These are phyloP conservation scores for Arthrinium puccinioides DNA, from an alignment of 2,329 filamentous ascomycete genomes.

Conservation along the genomic window DNA sequence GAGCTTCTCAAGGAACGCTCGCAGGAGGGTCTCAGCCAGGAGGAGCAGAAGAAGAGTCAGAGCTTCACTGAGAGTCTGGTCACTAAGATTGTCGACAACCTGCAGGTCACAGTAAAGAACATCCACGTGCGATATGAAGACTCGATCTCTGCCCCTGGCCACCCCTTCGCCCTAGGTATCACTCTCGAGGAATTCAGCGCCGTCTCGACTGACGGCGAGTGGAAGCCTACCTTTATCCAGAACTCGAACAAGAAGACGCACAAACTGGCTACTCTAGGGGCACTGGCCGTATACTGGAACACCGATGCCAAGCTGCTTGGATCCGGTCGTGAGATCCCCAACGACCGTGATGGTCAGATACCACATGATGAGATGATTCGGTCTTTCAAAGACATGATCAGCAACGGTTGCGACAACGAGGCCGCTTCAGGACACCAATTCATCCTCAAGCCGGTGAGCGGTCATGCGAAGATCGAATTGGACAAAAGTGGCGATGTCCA, in stretches of 20 bases:
- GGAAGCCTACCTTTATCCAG: conserved; percentile 94
- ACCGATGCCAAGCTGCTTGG: conserved; percentile 83
- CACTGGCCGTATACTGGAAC: conserved; percentile 95
- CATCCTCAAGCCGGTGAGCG: conserved; percentile 91
- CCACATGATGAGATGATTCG: conserved; percentile 70
- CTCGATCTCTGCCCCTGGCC: conserved; percentile 86
- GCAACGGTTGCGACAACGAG: conserved; percentile 52
- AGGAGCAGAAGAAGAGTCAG: conserved; percentile 96
- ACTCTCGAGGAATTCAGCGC: conserved; percentile 96
- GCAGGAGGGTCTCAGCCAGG: conserved; percentile 84
- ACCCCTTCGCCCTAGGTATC: conserved; percentile 88
- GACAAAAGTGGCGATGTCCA: conserved; percentile 83
- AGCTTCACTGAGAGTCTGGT: conserved; percentile 93
- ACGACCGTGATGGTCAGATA: conserved; percentile 51
- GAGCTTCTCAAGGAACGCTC: conserved; percentile 90
- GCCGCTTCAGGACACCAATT: conserved; percentile 66
- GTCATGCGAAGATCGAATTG: conserved; percentile 87
- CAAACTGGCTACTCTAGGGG: conserved; percentile 86
- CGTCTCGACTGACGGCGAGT: conserved; percentile 88
- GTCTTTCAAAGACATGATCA: conserved; percentile 73
- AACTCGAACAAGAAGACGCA: conserved; percentile 76
- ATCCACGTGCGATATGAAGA: conserved; percentile 98
- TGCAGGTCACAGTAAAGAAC: conserved; percentile 96
- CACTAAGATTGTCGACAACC: conserved; percentile 95
- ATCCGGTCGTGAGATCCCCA: conserved; percentile 66